A percentile compares a stretch with the other conserved stretches of the same genome.
phyloP scores from a whole-genome alignment of 257 asterid genomes.

The Solanum arcanum region DNA sequence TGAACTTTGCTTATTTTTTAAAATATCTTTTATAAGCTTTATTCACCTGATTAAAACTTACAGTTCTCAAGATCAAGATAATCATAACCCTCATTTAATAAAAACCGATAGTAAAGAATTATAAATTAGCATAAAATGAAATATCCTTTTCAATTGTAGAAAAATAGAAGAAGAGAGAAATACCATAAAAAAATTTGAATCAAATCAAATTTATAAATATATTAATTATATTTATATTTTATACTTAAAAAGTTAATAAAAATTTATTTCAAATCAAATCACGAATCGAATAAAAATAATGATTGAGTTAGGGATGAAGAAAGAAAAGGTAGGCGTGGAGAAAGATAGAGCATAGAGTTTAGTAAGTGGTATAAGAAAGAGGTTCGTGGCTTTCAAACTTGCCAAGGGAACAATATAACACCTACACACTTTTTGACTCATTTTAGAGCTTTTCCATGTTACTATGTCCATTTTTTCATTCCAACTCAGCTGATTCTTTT shows the following conservation, averaged over 20 bases:
- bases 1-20: too few relatives aligned
- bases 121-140: background rate
- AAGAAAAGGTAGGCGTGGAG: background rate
- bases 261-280: background rate
- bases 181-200: too few relatives aligned
- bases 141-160: background rate
- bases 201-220: too few relatives aligned
- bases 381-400: conserved; percentile 5
- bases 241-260: too few relatives aligned
- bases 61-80: too few relatives aligned
- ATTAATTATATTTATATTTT: too few relatives aligned
- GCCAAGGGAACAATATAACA: background rate
- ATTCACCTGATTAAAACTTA: too few relatives aligned
- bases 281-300: too few relatives aligned
- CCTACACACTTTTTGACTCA: background rate
- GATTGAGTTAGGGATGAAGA: background rate
- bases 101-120: too few relatives aligned
- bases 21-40: too few relatives aligned
- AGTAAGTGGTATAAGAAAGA: background rate
- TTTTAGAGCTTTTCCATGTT: background rate
- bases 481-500: background rate
- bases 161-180: too few relatives aligned
- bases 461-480: background rate
- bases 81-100: too few relatives aligned
- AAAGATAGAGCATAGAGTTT: background rate